Evolutionary conservation across 805 yeast genomes (phyloP).

Genomic region (Candida caryicola): DNA sequence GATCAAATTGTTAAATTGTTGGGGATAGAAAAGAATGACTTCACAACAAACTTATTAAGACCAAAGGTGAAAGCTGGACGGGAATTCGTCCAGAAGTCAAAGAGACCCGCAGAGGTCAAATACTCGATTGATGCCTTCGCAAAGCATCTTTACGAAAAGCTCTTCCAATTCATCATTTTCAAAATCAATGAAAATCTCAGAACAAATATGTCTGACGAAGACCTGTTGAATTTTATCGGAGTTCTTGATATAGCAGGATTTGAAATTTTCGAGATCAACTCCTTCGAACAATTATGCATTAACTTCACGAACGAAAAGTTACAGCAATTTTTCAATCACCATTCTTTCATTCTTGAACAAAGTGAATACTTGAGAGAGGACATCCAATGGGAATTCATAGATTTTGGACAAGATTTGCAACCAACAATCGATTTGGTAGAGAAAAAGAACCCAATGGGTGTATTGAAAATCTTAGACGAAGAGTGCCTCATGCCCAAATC

Average conservation of each 20-base stretch:
- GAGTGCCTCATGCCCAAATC: slow-evolving; percentile 94
- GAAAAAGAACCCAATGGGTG: slow-evolving; percentile 68
- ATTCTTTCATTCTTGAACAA: slow-evolving; percentile 58
- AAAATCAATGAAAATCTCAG: slow-evolving; percentile 67
- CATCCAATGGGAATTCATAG: slow-evolving; percentile 72
- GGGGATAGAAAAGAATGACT: slow-evolving; percentile 55
- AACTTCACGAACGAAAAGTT: slow-evolving; percentile 60
- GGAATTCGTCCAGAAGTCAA: slow-evolving; percentile 78
- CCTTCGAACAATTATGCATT: slow-evolving; percentile 60
- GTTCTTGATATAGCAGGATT: slow-evolving; percentile 63
- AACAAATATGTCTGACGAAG: slow-evolving; percentile 23
- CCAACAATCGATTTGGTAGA: slow-evolving; percentile 93
- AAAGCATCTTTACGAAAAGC: slow-evolving; percentile 78
- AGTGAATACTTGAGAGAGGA: slow-evolving; percentile 58
- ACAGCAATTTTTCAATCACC: slow-evolving; percentile 62
- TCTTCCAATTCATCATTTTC: slow-evolving; percentile 74
- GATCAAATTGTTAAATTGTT: slow-evolving; percentile 56
- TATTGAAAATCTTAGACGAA: slow-evolving; percentile 84
- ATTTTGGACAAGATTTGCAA: slow-evolving; percentile 91
- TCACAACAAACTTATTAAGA: slow-evolving; percentile 57
- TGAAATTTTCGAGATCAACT: slow-evolving; percentile 55
- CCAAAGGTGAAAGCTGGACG: slow-evolving; percentile 91
- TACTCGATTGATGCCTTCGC: slow-evolving; percentile 83
- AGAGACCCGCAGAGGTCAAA: slow-evolving; percentile 75
- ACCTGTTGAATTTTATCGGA: slow-evolving; percentile 44